phyloP scores from a whole-genome alignment of 257 asterid genomes.

The Vinca minor region DNA sequence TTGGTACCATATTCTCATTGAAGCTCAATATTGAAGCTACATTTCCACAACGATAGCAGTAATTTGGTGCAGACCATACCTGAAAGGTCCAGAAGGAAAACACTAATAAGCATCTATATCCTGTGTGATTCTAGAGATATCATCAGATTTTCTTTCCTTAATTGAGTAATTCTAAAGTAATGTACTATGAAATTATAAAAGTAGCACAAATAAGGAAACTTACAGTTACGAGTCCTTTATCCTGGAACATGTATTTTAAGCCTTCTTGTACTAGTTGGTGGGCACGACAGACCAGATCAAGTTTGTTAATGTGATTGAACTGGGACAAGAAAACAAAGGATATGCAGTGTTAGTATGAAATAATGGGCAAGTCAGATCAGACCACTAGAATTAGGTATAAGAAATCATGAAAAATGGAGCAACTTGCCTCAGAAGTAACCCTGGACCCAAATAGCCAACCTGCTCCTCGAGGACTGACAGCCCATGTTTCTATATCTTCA shows the following conservation, averaged over 20 bases:
- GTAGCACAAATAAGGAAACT: constrained; percentile 31
- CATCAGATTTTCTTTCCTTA: background rate
- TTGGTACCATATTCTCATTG: constrained; percentile 85
- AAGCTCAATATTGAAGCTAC: constrained; percentile 96
- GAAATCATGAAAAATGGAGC: background rate
- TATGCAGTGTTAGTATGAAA: constrained; percentile 9
- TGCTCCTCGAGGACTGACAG: constrained; percentile 99
- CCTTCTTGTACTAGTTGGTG: constrained; percentile 99
- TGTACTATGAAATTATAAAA: background rate
- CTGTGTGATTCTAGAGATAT: background rate
- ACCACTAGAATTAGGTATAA: background rate
- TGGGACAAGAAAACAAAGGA: constrained; percentile 26
- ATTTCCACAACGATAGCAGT: constrained; percentile 96
- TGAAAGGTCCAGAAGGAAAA: constrained; percentile 25
- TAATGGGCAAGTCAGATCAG: background rate
- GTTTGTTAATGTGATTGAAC: constrained; percentile 95
- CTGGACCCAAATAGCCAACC: constrained; percentile 99
- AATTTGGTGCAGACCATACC: constrained; percentile 99
- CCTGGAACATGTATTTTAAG: constrained; percentile 94
- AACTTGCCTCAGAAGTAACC: constrained; percentile 83
- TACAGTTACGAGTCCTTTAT: constrained; percentile 96
- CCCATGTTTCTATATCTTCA: constrained; percentile 99
- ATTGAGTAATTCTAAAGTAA: background rate
- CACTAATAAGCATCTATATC: constrained; percentile 7
- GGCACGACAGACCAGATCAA: constrained; percentile 93